Evolutionary conservation across 495 filamentous ascomycete genomes (phyloP), one percentile per base, ranked within the genome.

Genomic region (Penicillium nucicola): DNA sequence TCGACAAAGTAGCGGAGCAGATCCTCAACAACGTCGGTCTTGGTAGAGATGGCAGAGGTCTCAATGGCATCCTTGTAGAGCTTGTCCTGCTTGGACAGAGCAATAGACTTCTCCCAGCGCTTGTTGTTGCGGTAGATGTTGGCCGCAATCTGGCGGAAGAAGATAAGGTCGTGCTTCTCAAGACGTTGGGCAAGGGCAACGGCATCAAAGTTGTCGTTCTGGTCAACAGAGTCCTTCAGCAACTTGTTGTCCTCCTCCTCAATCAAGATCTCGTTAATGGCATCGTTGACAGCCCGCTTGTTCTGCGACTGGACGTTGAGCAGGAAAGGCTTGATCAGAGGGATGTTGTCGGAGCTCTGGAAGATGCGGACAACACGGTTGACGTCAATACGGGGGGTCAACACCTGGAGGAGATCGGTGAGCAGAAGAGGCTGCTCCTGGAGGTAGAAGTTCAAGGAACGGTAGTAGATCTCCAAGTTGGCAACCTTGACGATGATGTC

Each of bases 241-340:
- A 91, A 95, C 85, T 99, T 97, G 79, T 99, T 89, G 65, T 99
- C 95, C 60, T 97, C 95, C 71, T 97, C 95, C 69, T 99, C 95
- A 52, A 99, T 99, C 61, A 99, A 76, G 47, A 99, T 76, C 67
- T 97, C 95, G 61, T 99, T 97, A 74, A 99, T 96, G 30, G 95
- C 95, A 57, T 93, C 89, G 74, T 99, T 99, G 61, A 99, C 95
- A 25, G 88, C 87, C 51, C 86, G 85, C 85, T 99, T 99, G 77
- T 99, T 99, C 75, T 99, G 95, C 20, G 79, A 73, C 72, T 99
- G 95, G 10, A 99, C 95, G 64, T 88, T 97, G 53, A 97, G 83
- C 58, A 99, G 76, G 86, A 99, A 99, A 14, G 95, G 92, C 77
- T 99, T 99, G 79, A 99, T 97, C 38, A 99, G 79, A 43, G 95